phyloP scores from a whole-genome alignment of 1,139 yeast species.

The Saccharomycopsis hybrid region DNA sequence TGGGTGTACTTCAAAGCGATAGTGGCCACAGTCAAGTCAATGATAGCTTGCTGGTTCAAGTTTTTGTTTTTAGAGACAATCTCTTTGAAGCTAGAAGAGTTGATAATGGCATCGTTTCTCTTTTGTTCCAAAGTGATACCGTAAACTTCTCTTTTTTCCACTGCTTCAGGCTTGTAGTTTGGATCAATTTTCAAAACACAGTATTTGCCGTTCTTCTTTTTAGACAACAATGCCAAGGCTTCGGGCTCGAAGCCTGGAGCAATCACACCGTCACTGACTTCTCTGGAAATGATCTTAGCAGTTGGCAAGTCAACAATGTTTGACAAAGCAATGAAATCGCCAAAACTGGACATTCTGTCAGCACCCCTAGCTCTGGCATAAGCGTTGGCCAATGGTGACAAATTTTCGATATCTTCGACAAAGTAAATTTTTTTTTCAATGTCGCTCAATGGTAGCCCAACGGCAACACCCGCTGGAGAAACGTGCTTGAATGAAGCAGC shows the following conservation, averaged over 20 bases:
- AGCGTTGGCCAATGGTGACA: conserved; percentile 95
- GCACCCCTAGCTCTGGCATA: conserved; percentile 99
- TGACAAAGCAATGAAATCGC: conserved; percentile 95
- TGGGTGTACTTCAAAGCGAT: conserved; percentile 96
- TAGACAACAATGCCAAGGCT: conserved; percentile 79
- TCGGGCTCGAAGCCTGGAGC: conserved; percentile 95
- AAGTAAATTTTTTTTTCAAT: conserved; percentile 92
- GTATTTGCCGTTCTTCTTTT: conserved; percentile 96
- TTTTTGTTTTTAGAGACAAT: conserved; percentile 81
- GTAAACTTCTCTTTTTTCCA: conserved; percentile 91
- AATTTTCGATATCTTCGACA: conserved; percentile 88
- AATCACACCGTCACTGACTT: conserved; percentile 96
- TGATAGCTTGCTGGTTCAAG: conserved; percentile 83
- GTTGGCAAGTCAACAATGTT: conserved; percentile 95
- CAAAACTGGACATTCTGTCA: conserved; percentile 98
- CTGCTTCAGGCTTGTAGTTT: conserved; percentile 71
- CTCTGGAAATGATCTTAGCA: conserved; percentile 93
- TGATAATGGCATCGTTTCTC: conserved; percentile 95
- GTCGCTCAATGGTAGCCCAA: conserved; percentile 86
- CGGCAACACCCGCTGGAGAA: conserved; percentile 98
- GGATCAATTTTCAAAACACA: conserved; percentile 96
- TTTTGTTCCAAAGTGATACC: conserved; percentile 94
- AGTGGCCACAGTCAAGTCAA: conserved; percentile 94
- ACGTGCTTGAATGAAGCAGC: conserved; percentile 99
- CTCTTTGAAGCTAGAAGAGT: conserved; percentile 82